phyloP scores from a whole-genome alignment of 2,329 filamentous ascomycete genomes.

The Sclerotinia minor region DNA sequence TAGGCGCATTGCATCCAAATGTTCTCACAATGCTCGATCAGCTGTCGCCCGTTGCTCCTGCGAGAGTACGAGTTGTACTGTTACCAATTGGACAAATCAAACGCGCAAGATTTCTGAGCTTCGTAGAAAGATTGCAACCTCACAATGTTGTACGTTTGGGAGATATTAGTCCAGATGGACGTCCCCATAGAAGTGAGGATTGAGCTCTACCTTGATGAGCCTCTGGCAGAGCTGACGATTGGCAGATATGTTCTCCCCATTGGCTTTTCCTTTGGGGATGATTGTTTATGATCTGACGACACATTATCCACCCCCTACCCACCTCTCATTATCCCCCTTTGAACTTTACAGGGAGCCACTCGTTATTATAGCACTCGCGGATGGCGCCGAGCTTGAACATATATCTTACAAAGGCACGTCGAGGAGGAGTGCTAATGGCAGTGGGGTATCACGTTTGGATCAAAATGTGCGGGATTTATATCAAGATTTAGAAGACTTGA shows the following conservation, averaged over 20 bases:
- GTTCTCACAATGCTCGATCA: conserved; percentile 80
- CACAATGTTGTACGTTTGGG: conserved; percentile 82
- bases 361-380: conserved; percentile 79
- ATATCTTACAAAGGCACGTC: conserved; percentile 57
- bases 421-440: conserved; percentile 53
- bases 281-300: conserved; percentile 88
- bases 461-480: conserved; percentile 60
- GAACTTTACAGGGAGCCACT: conserved; percentile 86
- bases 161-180: conserved; percentile 81
- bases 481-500: conserved; percentile 69
- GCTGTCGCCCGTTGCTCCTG: conserved; percentile 86
- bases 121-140: conserved; percentile 73
- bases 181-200: conserved; percentile 80
- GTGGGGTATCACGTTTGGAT: conserved; percentile 50
- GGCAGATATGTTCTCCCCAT: conserved; percentile 87
- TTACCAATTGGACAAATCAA: conserved; percentile 86
- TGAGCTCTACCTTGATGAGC: conserved; percentile 2
- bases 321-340: conserved; percentile 80
- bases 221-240: conserved; percentile 31
- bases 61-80: conserved; percentile 83
- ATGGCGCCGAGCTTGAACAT: conserved; percentile 68
- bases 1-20: conserved; percentile 44
- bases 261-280: conserved; percentile 81
- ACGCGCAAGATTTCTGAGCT: conserved; percentile 74
- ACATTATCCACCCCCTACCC: conserved; percentile 74